Conservation (phyloP, 805 yeast species). For the Kodamaea sagamina region DNA sequence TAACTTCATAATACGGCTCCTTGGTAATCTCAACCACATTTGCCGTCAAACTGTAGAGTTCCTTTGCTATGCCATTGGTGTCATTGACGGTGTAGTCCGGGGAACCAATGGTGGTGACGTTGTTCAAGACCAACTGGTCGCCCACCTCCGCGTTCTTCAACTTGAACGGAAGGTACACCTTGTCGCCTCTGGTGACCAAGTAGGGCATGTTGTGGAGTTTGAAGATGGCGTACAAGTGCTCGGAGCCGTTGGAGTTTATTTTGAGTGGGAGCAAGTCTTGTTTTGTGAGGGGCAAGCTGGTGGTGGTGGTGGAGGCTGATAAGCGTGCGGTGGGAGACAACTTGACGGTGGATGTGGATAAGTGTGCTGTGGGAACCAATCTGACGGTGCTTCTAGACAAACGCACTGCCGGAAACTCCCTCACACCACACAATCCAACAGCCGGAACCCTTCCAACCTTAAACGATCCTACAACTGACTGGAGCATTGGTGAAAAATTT, state of each 20-base stretch:
- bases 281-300: conserved; percentile 11
- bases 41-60: conserved; percentile 65
- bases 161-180: conserved; percentile 73
- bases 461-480: not conserved
- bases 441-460: no score
- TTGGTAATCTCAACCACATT: conserved; percentile 85
- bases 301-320: conserved; percentile 1
- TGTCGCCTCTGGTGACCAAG: conserved; percentile 89
- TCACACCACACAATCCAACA: no score
- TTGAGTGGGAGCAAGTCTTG: conserved; percentile 63
- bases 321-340: not conserved
- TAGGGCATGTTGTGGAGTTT: conserved; percentile 82
- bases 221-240: conserved; percentile 75
- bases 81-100: conserved; percentile 66
- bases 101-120: conserved; percentile 82
- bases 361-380: no score
- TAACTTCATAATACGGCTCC: conserved; percentile 62
- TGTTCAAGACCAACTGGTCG: conserved; percentile 69
- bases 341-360: no score
- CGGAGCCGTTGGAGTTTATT: conserved; percentile 54
- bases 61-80: conserved; percentile 48
- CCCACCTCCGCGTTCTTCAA: conserved; percentile 80
- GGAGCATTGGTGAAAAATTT: no score
- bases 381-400: no score
- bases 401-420: no score